Evolutionary conservation across 352 stramenopile species (phyloP).

Genomic region (Phytophthora palmivora): DNA sequence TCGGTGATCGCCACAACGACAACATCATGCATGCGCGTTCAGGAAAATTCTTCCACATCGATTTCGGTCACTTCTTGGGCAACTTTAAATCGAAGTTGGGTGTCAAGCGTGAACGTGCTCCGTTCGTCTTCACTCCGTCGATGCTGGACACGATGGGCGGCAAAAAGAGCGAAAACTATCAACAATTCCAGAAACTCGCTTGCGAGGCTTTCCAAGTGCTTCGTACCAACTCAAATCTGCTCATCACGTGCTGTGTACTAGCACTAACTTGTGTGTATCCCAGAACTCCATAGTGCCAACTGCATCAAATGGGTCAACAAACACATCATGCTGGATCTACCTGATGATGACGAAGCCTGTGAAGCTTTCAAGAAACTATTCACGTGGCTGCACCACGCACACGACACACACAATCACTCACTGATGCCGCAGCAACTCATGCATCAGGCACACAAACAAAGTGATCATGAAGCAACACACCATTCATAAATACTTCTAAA

Average conservation of each 20-base stretch:
- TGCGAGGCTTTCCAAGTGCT: slow-evolving; percentile 79
- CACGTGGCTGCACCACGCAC: slow-evolving; percentile 76
- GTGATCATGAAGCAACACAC: background rate
- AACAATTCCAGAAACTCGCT: slow-evolving; percentile 73
- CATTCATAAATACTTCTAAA: background rate
- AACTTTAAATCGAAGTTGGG: slow-evolving; percentile 95
- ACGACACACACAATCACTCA: slow-evolving; percentile 82
- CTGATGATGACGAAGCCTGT: slow-evolving; percentile 68
- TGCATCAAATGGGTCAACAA: slow-evolving; percentile 86
- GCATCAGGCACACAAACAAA: slow-evolving; percentile 70
- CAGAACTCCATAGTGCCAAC: slow-evolving; percentile 69
- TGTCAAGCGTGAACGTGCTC: slow-evolving; percentile 90
- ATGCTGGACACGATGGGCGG: slow-evolving; percentile 90
- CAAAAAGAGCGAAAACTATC: slow-evolving; percentile 77
- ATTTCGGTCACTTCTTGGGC: slow-evolving; percentile 96
- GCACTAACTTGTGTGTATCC: slow-evolving; percentile 83
- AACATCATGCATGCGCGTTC: slow-evolving; percentile 96
- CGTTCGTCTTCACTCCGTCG: slow-evolving; percentile 93
- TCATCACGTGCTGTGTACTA: slow-evolving; percentile 85
- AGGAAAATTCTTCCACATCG: slow-evolving; percentile 96
- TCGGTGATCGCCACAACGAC: slow-evolving; percentile 95
- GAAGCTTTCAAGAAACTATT: slow-evolving; percentile 82
- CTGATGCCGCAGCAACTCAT: slow-evolving; percentile 88
- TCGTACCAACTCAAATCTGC: slow-evolving; percentile 74
- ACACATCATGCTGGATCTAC: slow-evolving; percentile 79